phyloP scores from a whole-genome alignment of 768 basidiomycete genomes.

The Leucosporidium yakuticum region DNA sequence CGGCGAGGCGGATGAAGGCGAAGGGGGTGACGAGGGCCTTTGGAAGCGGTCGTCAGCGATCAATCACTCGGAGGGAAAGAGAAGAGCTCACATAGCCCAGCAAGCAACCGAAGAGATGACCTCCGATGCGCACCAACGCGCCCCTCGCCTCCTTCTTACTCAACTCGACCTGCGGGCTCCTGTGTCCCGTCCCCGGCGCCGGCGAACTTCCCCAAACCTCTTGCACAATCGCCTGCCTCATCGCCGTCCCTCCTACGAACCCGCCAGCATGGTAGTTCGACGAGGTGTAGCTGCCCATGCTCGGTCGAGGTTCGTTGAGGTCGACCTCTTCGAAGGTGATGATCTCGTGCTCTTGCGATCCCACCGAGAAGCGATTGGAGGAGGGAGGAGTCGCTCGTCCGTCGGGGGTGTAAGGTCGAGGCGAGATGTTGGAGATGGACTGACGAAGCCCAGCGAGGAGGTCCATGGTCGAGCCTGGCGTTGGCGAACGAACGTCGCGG shows the following conservation, averaged over 20 bases:
- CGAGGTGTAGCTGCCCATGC: constrained; percentile 13
- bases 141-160: constrained; percentile 14
- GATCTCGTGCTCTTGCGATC: neutral
- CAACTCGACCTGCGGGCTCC: constrained; percentile 17
- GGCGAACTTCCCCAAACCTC: constrained; percentile 11
- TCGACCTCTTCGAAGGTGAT: neutral
- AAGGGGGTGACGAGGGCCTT: constrained; percentile 24
- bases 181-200: constrained; percentile 14
- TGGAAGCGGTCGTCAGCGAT: neutral
- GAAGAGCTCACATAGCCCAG: constrained; percentile 17
- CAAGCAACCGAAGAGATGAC: constrained; percentile 10
- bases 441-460: constrained; percentile 19
- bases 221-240: constrained; percentile 11
- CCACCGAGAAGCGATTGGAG: too few relatives aligned
- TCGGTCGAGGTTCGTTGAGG: neutral
- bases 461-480: constrained; percentile 14
- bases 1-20: constrained; percentile 11
- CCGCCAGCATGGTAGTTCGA: constrained; percentile 19
- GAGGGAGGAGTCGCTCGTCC: too few relatives aligned
- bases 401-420: too few relatives aligned
- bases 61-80: neutral
- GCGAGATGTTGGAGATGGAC: too few relatives aligned
- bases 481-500: constrained; percentile 22
- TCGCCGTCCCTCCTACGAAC: constrained; percentile 10
- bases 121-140: constrained; percentile 25